A percentile compares a stretch with the other conserved stretches of the same genome.
Conservation (phyloP, 2,329 filamentous ascomycete genomes). For the Monilinia polystroma region DNA sequence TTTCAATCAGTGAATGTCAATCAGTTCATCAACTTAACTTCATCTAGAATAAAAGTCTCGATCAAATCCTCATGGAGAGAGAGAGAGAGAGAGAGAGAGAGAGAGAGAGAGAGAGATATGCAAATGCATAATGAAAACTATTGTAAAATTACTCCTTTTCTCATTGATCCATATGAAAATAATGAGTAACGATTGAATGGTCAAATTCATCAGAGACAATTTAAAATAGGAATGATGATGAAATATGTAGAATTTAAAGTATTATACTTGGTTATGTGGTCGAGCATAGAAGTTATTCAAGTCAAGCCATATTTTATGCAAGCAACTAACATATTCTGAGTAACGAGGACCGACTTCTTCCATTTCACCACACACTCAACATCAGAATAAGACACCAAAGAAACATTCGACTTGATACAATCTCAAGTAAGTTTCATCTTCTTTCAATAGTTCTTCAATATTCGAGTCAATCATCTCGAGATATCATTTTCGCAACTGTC, state of each 20-base stretch:
- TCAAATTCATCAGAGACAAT: slow-evolving; percentile 18
- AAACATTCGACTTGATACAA: slow-evolving; percentile 25
- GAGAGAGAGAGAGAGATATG: background rate
- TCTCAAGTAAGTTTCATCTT: slow-evolving; percentile 31
- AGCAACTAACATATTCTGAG: slow-evolving; percentile 31
- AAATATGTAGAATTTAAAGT: slow-evolving; percentile 15
- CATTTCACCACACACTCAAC: slow-evolving; percentile 22
- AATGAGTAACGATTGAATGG: background rate
- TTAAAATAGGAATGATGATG: slow-evolving; percentile 22
- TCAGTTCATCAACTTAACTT: background rate
- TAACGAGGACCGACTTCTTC: slow-evolving; percentile 25
- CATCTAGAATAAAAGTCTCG: slow-evolving; percentile 1
- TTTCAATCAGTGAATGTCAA: background rate
- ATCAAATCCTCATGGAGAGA: background rate
- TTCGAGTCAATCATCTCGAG: slow-evolving; percentile 25
- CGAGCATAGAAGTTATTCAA: slow-evolving; percentile 26
- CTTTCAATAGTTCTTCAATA: slow-evolving; percentile 22
- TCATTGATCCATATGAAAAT: background rate
- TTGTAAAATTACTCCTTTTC: slow-evolving; percentile 6
- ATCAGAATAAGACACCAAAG: slow-evolving; percentile 24
- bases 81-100: background rate
- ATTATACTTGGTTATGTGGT: slow-evolving; percentile 1
- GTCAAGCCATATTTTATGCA: slow-evolving; percentile 27
- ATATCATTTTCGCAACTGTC: slow-evolving; percentile 24
- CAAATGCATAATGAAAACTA: background rate